Evolutionary conservation across 1,139 yeast genomes (phyloP).

Genomic region (Debaryomyces coudertii): DNA sequence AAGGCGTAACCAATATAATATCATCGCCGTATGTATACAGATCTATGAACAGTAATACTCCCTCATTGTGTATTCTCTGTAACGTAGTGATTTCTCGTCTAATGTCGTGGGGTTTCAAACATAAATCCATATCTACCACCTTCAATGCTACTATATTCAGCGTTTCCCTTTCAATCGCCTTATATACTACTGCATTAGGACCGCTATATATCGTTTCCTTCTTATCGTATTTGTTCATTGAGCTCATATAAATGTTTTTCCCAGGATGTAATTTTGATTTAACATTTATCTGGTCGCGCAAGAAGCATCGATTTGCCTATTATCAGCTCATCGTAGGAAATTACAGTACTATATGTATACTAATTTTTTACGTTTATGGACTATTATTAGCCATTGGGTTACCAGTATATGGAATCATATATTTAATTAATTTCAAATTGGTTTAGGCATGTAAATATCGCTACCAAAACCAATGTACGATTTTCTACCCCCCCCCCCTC

Average conservation of each 20-base stretch:
- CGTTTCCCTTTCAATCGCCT: conserved; percentile 21
- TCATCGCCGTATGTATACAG: conserved; percentile 36
- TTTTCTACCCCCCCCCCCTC: too few species aligned
- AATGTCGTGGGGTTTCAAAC: conserved; percentile 43
- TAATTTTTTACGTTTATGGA: background rate
- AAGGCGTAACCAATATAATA: conserved; percentile 36
- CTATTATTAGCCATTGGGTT: too few species aligned
- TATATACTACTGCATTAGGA: conserved; percentile 40
- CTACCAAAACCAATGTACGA: too few species aligned
- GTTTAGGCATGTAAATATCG: too few species aligned
- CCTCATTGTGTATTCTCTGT: conserved; percentile 24
- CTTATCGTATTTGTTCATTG: conserved; percentile 21
- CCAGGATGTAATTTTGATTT: conserved; percentile 6
- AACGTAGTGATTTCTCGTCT: conserved; percentile 36
- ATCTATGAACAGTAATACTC: conserved; percentile 28
- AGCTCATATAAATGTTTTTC: background rate
- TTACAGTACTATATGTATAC: background rate
- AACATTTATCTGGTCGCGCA: conserved; percentile 3
- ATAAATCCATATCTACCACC: conserved; percentile 43
- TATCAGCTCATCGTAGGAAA: background rate
- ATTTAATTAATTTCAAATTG: too few species aligned
- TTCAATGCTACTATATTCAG: conserved; percentile 35
- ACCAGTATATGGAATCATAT: too few species aligned
- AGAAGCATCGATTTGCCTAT: conserved; percentile 5
- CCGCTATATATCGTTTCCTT: conserved; percentile 35